phyloP scores from a whole-genome alignment of 2,329 filamentous ascomycete genomes.

The Fusarium lateritium region DNA sequence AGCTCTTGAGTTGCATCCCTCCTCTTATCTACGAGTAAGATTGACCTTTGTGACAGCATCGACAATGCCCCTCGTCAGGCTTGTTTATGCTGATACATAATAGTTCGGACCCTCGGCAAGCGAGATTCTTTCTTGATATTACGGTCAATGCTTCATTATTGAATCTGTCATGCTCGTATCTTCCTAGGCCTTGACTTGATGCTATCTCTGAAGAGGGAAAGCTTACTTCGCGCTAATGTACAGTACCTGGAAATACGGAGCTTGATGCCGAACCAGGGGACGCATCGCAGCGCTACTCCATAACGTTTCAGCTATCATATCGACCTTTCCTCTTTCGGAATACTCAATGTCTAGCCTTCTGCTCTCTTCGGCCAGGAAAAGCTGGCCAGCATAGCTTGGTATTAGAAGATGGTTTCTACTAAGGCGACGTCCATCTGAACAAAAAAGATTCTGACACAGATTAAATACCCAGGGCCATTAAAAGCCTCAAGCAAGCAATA shows the following conservation, averaged over 20 bases:
- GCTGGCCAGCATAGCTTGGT: background rate
- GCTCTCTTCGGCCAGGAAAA: background rate
- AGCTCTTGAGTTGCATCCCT: conserved; percentile 14
- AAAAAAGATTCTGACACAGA: background rate
- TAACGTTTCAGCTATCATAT: conserved; percentile 41
- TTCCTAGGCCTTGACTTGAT: conserved; percentile 3
- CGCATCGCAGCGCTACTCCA: conserved; percentile 35
- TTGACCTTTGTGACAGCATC: conserved; percentile 17
- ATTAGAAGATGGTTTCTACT: background rate
- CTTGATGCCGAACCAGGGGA: conserved; percentile 23
- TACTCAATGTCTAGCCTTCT: background rate
- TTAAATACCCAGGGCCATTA: background rate
- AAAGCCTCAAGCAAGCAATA: background rate
- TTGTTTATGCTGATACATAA: background rate
- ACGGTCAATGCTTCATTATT: background rate
- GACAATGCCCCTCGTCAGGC: conserved; percentile 9
- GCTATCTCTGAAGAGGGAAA: conserved; percentile 30
- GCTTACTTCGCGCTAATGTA: conserved; percentile 27
- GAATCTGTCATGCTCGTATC: background rate
- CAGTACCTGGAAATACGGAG: conserved; percentile 35
- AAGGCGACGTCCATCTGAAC: background rate
- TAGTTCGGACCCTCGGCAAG: background rate
- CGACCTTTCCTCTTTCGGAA: conserved; percentile 39
- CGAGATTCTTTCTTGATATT: background rate
- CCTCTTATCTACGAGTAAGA: conserved; percentile 15